Conservation (phyloP, 768 basidiomycete species). For the Crepidotus variabilis region DNA sequence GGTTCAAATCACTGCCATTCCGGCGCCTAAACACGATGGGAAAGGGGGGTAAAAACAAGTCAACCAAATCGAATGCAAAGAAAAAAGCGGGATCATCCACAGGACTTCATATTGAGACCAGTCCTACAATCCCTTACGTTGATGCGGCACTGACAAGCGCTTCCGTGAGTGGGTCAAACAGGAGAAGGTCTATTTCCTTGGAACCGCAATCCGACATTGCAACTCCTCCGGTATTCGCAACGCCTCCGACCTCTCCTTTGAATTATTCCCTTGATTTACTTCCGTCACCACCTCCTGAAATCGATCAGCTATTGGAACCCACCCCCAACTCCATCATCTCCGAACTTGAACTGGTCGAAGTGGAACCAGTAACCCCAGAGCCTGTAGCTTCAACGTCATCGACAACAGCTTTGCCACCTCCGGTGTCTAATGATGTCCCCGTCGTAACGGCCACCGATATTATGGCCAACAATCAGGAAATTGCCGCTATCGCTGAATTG, state of each 20-base stretch:
- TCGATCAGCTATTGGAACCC: conserved; percentile 4
- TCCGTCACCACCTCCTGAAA: conserved; percentile 1
- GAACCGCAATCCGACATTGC: conserved; percentile 13
- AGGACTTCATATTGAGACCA: neutral
- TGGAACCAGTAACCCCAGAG: neutral
- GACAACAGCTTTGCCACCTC: neutral
- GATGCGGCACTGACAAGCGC: neutral
- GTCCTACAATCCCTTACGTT: neutral
- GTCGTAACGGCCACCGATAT: conserved; percentile 16
- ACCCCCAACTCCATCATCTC: neutral
- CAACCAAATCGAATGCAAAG: neutral
- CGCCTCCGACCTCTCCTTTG: conserved; percentile 19
- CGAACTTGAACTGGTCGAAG: neutral
- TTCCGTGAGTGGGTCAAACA: neutral
- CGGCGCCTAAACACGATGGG: neutral
- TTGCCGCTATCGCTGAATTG: conserved; percentile 40
- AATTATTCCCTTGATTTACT: neutral
- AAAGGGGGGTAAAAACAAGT: neutral
- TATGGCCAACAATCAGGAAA: conserved; percentile 28
- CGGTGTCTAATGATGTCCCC: neutral
- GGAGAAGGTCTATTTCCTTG: conserved; percentile 3
- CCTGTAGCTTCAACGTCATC: neutral
- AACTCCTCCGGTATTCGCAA: conserved; percentile 7
- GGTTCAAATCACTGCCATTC: no score
- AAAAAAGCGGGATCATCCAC: neutral